Conservation (phyloP, 192 early-diverging fungal species). For the Rhizophlyctis rosea region DNA sequence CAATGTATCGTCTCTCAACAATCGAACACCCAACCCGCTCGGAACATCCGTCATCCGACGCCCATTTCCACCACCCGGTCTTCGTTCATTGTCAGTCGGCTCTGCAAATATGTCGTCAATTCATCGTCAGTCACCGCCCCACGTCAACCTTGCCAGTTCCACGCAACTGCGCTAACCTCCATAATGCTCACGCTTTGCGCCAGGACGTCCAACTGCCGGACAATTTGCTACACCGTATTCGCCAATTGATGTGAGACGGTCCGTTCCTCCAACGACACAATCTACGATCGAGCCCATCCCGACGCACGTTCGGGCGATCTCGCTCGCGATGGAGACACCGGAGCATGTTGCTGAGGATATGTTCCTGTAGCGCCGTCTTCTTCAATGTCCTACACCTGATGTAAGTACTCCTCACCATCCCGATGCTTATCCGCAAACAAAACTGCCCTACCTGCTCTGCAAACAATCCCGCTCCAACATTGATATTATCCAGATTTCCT, state of each 20-base stretch:
- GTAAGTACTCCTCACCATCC: no score
- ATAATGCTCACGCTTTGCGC: constrained; percentile 61
- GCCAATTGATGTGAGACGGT: constrained; percentile 43
- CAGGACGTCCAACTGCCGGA: constrained; percentile 51
- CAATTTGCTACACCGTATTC: constrained; percentile 43
- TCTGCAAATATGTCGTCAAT: no score
- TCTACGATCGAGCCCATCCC: constrained; percentile 8
- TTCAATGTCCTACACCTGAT: no score
- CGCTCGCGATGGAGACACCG: no score
- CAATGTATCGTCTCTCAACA: no score
- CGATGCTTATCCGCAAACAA: no score
- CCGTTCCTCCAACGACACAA: constrained; percentile 29
- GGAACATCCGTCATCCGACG: no score
- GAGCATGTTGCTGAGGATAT: no score
- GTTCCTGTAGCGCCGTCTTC: no score
- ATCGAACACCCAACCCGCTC: no score
- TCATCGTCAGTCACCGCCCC: no score
- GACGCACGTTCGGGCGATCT: neutral
- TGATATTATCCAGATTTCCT: constrained; percentile 18
- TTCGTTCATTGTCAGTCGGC: constrained; percentile 49
- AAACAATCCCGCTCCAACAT: constrained; percentile 28
- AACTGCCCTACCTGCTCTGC: constrained; percentile 21
- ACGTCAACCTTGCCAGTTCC: no score
- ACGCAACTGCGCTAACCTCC: constrained; percentile 47
- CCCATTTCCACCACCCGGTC: constrained; percentile 42